Conservation (phyloP, 2,329 filamentous ascomycete genomes). For the Cytospora paraplurivora region DNA sequence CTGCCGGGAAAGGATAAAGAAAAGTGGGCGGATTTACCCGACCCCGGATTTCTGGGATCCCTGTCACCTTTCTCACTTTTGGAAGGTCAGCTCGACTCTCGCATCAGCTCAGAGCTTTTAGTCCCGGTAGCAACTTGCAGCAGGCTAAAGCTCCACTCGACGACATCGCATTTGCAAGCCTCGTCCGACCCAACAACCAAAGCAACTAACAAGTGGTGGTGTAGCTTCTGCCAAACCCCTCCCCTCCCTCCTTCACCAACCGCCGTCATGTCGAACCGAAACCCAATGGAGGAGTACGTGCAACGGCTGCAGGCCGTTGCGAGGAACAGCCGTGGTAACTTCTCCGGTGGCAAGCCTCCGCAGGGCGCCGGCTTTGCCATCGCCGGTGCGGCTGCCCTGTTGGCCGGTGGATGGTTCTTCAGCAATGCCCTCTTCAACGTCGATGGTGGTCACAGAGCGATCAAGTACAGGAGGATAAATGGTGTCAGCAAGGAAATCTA, state of each 20-base stretch:
- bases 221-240: background rate
- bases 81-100: background rate
- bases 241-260: background rate
- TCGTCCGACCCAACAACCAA: constrained; percentile 1
- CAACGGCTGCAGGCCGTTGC: constrained; percentile 54
- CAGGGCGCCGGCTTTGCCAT: constrained; percentile 45
- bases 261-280: constrained; percentile 40
- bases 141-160: constrained; percentile 11
- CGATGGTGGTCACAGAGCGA: constrained; percentile 96
- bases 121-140: constrained; percentile 3
- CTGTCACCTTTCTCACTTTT: background rate
- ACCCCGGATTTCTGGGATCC: background rate
- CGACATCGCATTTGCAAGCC: constrained; percentile 17
- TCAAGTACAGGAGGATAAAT: constrained; percentile 92
- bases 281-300: constrained; percentile 53
- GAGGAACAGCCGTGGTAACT: constrained; percentile 45
- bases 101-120: constrained; percentile 22
- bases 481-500: constrained; percentile 98
- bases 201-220: background rate
- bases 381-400: constrained; percentile 47
- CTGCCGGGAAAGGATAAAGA: no score
- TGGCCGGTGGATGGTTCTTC: constrained; percentile 53
- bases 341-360: constrained; percentile 47
- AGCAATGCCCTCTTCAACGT: constrained; percentile 75
- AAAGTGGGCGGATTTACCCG: no score